Conservation (phyloP, 2,329 filamentous ascomycete genomes). For the Aspergillus ibericus region DNA sequence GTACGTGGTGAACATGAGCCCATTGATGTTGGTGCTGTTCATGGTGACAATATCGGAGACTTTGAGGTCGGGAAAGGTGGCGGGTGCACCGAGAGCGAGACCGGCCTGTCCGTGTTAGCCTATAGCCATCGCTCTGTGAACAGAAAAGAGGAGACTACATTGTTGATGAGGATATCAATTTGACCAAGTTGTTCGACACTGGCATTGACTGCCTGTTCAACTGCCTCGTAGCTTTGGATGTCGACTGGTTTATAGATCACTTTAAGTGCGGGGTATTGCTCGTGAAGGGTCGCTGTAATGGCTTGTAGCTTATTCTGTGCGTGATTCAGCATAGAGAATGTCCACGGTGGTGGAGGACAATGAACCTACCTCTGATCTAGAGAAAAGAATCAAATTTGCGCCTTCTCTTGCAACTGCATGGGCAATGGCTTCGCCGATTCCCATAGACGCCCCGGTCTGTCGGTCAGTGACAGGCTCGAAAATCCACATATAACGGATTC, state of each 20-base stretch:
- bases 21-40: slow-evolving; percentile 51
- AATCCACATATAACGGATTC: too few species aligned
- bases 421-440: slow-evolving; percentile 50
- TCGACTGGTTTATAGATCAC: slow-evolving; percentile 18
- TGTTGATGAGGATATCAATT: slow-evolving; percentile 51
- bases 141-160: slow-evolving; percentile 23
- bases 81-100: slow-evolving; percentile 49
- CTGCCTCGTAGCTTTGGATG: slow-evolving; percentile 18
- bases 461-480: too few species aligned
- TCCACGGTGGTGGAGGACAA: too few species aligned
- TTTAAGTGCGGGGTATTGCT: slow-evolving; percentile 6
- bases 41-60: slow-evolving; percentile 47
- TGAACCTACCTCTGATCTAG: slow-evolving; percentile 36
- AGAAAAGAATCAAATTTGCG: slow-evolving; percentile 46
- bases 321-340: background rate
- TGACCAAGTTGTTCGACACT: slow-evolving; percentile 35
- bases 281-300: slow-evolving; percentile 3
- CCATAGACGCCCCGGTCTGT: slow-evolving; percentile 48
- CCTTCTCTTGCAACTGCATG: slow-evolving; percentile 38
- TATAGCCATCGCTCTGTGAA: background rate
- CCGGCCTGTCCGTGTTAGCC: slow-evolving; percentile 35
- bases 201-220: slow-evolving; percentile 30
- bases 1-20: slow-evolving; percentile 49
- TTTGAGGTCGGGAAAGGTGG: slow-evolving; percentile 43
- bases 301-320: slow-evolving; percentile 24